Evolutionary conservation across 2,329 filamentous ascomycete species (phyloP), one percentile per base, ranked within the genome.

Genomic region (Penicillium sp.): DNA sequence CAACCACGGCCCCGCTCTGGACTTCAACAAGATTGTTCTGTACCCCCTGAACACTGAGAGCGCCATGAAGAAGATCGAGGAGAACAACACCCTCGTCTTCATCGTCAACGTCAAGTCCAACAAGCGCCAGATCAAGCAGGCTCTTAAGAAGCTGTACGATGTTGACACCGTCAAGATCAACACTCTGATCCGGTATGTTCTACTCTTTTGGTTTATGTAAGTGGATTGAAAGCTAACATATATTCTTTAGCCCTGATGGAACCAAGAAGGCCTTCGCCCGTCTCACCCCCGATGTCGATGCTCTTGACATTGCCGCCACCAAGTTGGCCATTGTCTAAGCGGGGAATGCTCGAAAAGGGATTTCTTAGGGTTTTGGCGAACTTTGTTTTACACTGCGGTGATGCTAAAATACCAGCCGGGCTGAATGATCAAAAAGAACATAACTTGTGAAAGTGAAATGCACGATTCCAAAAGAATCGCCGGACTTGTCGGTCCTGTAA

Each of bases 1-100:
- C 77, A 87, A 90, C 72, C 88, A 93, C 78, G 85, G 86, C 76
- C 88, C 92, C 70, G 89, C 91, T 71, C 90, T 99, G 73, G 94
- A 99, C 82, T 90, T 93, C 82, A 90, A 92, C 86, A 97, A 96
- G 87, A 85, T 97, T 78, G 89, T 99, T 79, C 84, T 97, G 75
- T 91, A 97, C 87, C 94, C 94, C 67, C 86, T 99, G 76, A 99
- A 99, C 88, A 99, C 94, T 60, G 94, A 99, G 89, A 94, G 89
- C 75, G 94, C 95, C 74, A 97, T 99, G 93, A 99, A 99, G 91
- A 97, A 97, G 89, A 97, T 99, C 71, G 94, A 99, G 86, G 94
- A 99, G 89, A 92, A 99, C 87, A 99, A 99, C 87, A 99, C 94
- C 68, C 87, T 99, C 50, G 91, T 96, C 76, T 97, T 97, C 86